Conservation (phyloP, 1,139 yeast genomes). For the Sugiyamaella sp. region DNA sequence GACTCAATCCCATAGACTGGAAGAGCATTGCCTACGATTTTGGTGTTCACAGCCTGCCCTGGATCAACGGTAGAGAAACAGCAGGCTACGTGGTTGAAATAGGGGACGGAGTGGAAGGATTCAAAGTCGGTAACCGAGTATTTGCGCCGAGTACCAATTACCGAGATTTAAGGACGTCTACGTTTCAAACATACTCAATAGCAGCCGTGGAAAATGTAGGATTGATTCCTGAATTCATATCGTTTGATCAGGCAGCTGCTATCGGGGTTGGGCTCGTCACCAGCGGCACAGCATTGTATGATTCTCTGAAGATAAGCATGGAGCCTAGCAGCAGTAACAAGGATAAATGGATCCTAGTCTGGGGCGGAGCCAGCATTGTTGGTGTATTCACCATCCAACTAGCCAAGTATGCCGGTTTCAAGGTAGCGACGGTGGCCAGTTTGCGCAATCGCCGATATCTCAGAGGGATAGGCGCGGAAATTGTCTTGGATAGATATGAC, state of each 20-base stretch:
- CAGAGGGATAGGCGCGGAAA: constrained; percentile 47
- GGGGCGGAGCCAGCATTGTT: constrained; percentile 66
- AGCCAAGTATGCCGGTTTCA: constrained; percentile 53
- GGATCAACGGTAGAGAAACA: constrained; percentile 55
- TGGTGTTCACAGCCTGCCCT: constrained; percentile 53
- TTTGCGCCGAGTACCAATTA: constrained; percentile 52
- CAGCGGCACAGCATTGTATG: constrained; percentile 48
- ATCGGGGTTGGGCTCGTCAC: constrained; percentile 55
- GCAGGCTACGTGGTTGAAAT: constrained; percentile 46
- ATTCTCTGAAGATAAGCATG: constrained; percentile 26
- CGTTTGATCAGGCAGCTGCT: constrained; percentile 49
- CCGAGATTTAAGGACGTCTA: constrained; percentile 51
- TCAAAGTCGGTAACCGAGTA: constrained; percentile 45
- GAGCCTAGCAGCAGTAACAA: constrained; percentile 24
- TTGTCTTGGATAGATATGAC: constrained; percentile 45
- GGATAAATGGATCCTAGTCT: constrained; percentile 45
- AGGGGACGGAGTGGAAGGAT: constrained; percentile 42
- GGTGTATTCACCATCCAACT: constrained; percentile 59
- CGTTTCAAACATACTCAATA: constrained; percentile 52
- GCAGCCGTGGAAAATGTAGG: constrained; percentile 48
- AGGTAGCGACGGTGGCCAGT: constrained; percentile 51
- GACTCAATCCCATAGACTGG: constrained; percentile 56
- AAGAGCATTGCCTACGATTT: constrained; percentile 53
- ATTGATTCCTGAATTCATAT: constrained; percentile 47
- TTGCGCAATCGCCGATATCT: constrained; percentile 43